Conservation (phyloP, 805 yeast species). For the Wickerhamiella spandovensis region DNA sequence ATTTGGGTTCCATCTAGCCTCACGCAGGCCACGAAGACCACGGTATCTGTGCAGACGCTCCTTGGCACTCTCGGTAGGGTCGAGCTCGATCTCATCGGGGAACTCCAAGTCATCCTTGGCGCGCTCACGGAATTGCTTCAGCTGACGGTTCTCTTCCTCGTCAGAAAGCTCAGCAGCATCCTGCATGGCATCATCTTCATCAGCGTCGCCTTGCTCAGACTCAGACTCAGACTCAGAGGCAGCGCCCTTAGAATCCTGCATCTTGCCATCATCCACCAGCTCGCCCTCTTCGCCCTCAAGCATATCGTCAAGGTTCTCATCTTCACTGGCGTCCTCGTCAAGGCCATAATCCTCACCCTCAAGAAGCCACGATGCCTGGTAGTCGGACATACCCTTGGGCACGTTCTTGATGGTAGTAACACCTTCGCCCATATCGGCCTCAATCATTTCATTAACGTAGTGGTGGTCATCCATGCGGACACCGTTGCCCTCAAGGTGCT, state of each 20-base stretch:
- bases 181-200: conserved; percentile 15
- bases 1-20: conserved; percentile 77
- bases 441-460: conserved; percentile 30
- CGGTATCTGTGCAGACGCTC: conserved; percentile 68
- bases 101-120: conserved; percentile 81
- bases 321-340: conserved; percentile 26
- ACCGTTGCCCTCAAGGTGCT: conserved; percentile 27
- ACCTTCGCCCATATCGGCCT: conserved; percentile 21
- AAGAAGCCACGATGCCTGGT: conserved; percentile 60
- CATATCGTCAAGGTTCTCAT: conserved; percentile 14
- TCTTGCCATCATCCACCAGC: conserved; percentile 7
- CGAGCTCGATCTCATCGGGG: conserved; percentile 88
- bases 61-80: conserved; percentile 62
- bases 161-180: conserved; percentile 47
- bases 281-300: conserved; percentile 21
- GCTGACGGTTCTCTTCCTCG: conserved; percentile 75
- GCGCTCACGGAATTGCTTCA: conserved; percentile 48
- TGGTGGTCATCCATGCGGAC: conserved; percentile 44
- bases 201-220: conserved; percentile 16
- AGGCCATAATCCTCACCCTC: conserved; percentile 33
- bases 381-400: conserved; percentile 64
- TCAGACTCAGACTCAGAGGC: too few species aligned
- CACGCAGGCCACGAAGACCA: conserved; percentile 72
- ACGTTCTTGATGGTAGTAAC: conserved; percentile 28
- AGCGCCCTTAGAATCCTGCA: neutral